phyloP scores from a whole-genome alignment of 768 basidiomycete genomes.

The Hirschioporus abietinus region DNA sequence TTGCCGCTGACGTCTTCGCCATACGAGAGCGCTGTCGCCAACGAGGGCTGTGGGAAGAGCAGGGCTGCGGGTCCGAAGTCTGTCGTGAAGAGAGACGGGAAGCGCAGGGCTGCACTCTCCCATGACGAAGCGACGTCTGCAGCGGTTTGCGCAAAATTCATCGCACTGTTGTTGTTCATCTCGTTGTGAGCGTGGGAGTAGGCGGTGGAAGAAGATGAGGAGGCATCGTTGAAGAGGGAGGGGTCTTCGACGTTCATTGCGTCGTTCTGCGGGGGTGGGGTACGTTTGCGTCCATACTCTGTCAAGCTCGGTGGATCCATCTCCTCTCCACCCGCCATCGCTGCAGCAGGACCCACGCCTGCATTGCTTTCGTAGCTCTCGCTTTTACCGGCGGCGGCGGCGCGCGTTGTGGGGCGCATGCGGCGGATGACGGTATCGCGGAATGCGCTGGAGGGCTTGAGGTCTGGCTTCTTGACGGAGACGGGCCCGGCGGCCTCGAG shows the following conservation, averaged over 20 bases:
- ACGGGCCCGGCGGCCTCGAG: conserved; percentile 36
- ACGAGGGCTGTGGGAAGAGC: conserved; percentile 61
- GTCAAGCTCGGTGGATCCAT: not conserved
- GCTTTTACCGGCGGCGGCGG: conserved; percentile 28
- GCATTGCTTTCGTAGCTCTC: conserved; percentile 10
- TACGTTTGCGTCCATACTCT: not conserved
- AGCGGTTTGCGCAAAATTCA: not conserved
- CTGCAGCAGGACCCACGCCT: not conserved
- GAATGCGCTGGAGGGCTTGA: conserved; percentile 62
- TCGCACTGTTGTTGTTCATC: not conserved
- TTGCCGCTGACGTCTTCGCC: conserved; percentile 59
- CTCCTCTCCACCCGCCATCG: not conserved
- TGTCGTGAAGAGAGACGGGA: conserved; percentile 67
- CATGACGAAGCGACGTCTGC: not conserved
- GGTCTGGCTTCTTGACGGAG: conserved; percentile 58
- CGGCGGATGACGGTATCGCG: conserved; percentile 40
- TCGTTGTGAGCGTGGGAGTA: conserved; percentile 6
- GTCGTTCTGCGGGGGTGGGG: not conserved
- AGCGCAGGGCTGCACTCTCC: conserved; percentile 40
- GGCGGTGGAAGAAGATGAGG: conserved; percentile 4
- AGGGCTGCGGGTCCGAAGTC: conserved; percentile 78
- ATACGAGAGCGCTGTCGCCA: conserved; percentile 66
- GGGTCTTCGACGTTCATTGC: conserved; percentile 3
- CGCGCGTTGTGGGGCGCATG: conserved; percentile 33
- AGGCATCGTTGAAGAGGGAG: conserved; percentile 17